Evolutionary conservation across 345 rosid genomes (phyloP).

Genomic region (Salix caprea): DNA sequence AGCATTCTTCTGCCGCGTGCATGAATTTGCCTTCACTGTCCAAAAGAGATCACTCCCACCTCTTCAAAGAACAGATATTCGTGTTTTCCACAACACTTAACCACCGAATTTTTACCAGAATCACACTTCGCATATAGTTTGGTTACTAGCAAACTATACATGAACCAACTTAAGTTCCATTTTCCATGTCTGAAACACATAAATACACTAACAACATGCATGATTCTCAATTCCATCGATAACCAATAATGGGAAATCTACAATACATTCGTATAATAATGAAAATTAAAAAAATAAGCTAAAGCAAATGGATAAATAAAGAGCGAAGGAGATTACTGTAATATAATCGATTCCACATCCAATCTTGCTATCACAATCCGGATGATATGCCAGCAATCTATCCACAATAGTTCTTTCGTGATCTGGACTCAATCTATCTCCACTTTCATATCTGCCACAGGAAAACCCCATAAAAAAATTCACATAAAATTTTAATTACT

Average conservation of each 20-base stretch:
- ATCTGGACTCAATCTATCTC: constrained; percentile 62
- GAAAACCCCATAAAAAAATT: background rate
- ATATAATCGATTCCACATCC: constrained; percentile 84
- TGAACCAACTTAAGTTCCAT: background rate
- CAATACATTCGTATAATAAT: background rate
- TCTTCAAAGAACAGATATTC: background rate
- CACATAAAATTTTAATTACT: background rate
- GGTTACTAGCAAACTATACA: background rate
- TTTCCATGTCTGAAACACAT: background rate
- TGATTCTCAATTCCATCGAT: background rate
- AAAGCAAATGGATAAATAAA: background rate
- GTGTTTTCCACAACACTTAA: background rate
- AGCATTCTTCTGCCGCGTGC: background rate
- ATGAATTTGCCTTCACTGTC: background rate
- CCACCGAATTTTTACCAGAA: background rate
- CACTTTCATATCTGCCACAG: constrained; percentile 62
- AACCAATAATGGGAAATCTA: background rate
- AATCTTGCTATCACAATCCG: constrained; percentile 65
- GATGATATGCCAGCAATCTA: constrained; percentile 84
- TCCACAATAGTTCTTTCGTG: constrained; percentile 70
- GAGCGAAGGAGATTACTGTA: constrained; percentile 41
- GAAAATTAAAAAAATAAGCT: background rate
- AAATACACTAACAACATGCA: background rate
- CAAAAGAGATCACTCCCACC: background rate
- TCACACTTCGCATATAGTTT: background rate